phyloP scores from a whole-genome alignment of 2,329 filamentous ascomycete genomes.

The Venturia effusa region DNA sequence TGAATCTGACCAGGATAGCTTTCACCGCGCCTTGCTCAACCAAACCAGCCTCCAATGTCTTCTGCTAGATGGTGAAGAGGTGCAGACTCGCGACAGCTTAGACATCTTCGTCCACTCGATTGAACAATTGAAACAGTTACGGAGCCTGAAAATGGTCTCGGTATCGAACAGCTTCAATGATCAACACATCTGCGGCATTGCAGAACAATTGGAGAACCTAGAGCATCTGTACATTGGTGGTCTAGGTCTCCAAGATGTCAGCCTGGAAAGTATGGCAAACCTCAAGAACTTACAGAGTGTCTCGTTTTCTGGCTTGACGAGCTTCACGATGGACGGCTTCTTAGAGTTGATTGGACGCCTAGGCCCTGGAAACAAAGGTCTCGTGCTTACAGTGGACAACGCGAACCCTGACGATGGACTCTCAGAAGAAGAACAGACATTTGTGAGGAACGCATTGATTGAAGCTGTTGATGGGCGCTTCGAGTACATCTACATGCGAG shows the following conservation, averaged over 20 bases:
- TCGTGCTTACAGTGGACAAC: slow-evolving; percentile 33
- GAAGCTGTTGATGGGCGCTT: slow-evolving; percentile 32
- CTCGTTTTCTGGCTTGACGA: slow-evolving; percentile 43
- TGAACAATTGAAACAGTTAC: slow-evolving; percentile 40
- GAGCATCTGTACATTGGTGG: slow-evolving; percentile 49
- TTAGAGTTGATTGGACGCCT: slow-evolving; percentile 32
- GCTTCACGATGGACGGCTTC: slow-evolving; percentile 43
- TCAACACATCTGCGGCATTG: slow-evolving; percentile 39
- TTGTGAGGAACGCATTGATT: slow-evolving; percentile 27
- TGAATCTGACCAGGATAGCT: slow-evolving; percentile 37
- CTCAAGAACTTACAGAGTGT: slow-evolving; percentile 41
- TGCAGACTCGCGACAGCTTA: slow-evolving; percentile 37
- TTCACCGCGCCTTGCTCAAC: slow-evolving; percentile 41
- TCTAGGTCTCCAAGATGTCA: slow-evolving; percentile 39
- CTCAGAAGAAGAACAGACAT: slow-evolving; percentile 26
- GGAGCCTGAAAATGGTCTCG: slow-evolving; percentile 41
- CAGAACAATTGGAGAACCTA: slow-evolving; percentile 35
- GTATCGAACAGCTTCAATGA: slow-evolving; percentile 38
- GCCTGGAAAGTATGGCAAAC: slow-evolving; percentile 33
- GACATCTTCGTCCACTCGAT: slow-evolving; percentile 42
- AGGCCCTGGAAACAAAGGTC: slow-evolving; percentile 29
- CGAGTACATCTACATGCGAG: slow-evolving; percentile 33
- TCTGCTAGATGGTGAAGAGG: slow-evolving; percentile 35
- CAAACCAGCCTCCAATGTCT: slow-evolving; percentile 39
- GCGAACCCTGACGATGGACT: slow-evolving; percentile 32